These are phyloP conservation scores for Silene latifolia DNA, from an alignment of 148 eudicot genomes.

Conservation along the genomic window DNA sequence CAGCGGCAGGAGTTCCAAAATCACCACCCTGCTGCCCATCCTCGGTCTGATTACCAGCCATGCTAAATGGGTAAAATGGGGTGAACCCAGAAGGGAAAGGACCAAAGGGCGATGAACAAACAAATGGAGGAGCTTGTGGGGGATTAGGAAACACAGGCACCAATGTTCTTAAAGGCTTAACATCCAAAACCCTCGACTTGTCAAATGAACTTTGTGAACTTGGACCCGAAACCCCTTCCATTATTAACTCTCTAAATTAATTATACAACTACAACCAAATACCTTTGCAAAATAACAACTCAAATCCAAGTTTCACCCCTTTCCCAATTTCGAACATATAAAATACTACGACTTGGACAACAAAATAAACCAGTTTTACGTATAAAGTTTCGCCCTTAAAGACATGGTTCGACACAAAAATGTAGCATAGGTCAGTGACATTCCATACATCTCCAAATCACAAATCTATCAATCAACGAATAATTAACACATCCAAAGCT, in stretches of 20 bases:
- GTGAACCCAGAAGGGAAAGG: conserved; percentile 52
- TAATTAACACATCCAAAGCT: no score
- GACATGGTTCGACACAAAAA: background rate
- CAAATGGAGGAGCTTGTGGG: conserved; percentile 59
- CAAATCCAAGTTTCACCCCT: background rate
- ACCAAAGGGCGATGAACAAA: conserved; percentile 45
- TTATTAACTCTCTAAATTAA: conserved; percentile 1
- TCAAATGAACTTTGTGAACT: conserved; percentile 35
- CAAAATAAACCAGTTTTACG: no score
- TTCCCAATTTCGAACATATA: background rate
- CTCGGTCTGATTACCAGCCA: conserved; percentile 16
- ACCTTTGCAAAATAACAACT: no score
- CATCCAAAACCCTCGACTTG: conserved; percentile 60
- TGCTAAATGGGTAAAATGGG: conserved; percentile 53
- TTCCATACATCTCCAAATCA: background rate
- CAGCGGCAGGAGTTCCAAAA: conserved; percentile 37
- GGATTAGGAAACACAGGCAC: conserved; percentile 59
- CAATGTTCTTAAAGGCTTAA: conserved; percentile 56
- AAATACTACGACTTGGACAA: background rate
- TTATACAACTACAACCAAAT: background rate
- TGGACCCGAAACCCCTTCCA: conserved; percentile 44
- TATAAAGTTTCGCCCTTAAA: no score
- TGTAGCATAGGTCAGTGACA: background rate
- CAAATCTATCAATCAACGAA: background rate
- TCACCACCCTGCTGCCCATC: conserved; percentile 23